phyloP scores from a whole-genome alignment of 371 early-diverging fungal species.

The Batrachochytrium dendrobatidis region DNA sequence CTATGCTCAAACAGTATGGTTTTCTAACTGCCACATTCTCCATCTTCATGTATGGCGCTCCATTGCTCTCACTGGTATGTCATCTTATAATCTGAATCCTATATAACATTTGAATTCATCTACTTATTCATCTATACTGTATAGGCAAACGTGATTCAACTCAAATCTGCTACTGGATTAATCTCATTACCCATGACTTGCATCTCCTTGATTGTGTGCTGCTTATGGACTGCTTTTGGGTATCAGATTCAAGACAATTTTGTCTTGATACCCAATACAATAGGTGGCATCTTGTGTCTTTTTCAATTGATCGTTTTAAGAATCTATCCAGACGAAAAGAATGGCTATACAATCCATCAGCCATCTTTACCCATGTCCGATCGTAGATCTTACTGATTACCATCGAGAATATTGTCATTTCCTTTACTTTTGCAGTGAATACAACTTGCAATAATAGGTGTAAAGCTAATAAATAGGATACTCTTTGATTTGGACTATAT shows the following conservation, averaged over 20 bases:
- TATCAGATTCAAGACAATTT: background rate
- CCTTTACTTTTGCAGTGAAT: too few relatives aligned
- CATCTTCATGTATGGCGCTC: background rate
- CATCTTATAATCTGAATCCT: too few relatives aligned
- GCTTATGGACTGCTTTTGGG: background rate
- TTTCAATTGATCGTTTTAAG: slow-evolving; percentile 8
- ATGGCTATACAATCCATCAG: too few relatives aligned
- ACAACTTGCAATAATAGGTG: too few relatives aligned
- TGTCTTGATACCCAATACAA: slow-evolving; percentile 10
- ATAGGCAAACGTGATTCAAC: background rate
- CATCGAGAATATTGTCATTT: too few relatives aligned
- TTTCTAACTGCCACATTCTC: slow-evolving; percentile 2
- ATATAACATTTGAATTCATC: too few relatives aligned
- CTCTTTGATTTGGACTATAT: too few relatives aligned
- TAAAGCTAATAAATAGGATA: too few relatives aligned
- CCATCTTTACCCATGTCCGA: too few relatives aligned
- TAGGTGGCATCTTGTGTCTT: slow-evolving; percentile 2
- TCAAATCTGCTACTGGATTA: background rate
- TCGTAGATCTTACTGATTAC: too few relatives aligned
- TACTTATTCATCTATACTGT: background rate
- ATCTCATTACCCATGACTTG: background rate
- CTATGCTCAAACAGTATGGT: background rate
- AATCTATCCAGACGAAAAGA: too few relatives aligned
- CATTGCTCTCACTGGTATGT: slow-evolving; percentile 1
- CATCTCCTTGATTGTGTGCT: background rate